phyloP scores from a whole-genome alignment of 2,329 filamentous ascomycete genomes.

The Calonectria honghensis region DNA sequence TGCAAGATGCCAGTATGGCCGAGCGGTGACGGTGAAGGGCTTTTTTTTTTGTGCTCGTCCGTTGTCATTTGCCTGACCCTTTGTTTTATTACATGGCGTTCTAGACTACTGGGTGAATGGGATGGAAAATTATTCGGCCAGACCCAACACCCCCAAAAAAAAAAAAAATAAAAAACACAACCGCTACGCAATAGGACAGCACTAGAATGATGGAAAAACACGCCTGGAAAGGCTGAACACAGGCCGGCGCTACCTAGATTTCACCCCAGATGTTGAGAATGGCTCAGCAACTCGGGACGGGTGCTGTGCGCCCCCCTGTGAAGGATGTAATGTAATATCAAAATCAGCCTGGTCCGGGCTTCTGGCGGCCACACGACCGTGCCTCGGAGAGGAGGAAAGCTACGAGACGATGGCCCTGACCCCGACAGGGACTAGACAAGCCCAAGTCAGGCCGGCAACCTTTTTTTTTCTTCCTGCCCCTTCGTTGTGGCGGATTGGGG shows the following conservation, averaged over 20 bases:
- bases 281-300: conserved; percentile 6
- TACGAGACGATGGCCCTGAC: conserved; percentile 11
- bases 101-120: conserved; percentile 3
- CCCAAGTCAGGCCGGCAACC: conserved; percentile 7
- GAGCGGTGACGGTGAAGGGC: neutral
- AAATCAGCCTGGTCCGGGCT: conserved; percentile 24
- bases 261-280: neutral
- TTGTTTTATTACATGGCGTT: conserved; percentile 9
- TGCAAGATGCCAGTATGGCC: neutral
- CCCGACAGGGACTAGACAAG: conserved; percentile 10
- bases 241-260: neutral
- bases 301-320: conserved; percentile 17
- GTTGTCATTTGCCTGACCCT: neutral
- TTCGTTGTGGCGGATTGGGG: conserved; percentile 22
- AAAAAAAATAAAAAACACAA: conserved; percentile 35
- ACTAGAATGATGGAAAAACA: neutral
- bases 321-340: conserved; percentile 22
- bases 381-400: conserved; percentile 14
- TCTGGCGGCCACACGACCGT: conserved; percentile 13
- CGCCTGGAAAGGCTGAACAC: conserved; percentile 11
- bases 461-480: conserved; percentile 2
- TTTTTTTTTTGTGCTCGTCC: neutral
- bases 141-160: neutral
- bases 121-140: neutral
- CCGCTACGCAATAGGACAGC: neutral